These are phyloP conservation scores for Termitomyces sp. DNA, from an alignment of 768 basidiomycete species.

Conservation along the genomic window DNA sequence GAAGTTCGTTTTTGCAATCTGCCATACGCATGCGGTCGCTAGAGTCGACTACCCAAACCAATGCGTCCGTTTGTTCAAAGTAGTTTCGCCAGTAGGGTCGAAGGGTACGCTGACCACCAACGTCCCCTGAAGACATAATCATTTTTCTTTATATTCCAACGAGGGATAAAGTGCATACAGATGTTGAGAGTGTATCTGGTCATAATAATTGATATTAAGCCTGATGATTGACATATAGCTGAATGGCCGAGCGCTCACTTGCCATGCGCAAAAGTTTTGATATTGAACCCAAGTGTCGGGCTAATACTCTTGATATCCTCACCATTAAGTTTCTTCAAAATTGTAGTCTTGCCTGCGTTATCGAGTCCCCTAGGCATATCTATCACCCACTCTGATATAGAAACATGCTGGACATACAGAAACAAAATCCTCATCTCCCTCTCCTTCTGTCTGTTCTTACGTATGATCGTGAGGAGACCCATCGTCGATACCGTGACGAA, in stretches of 20 bases:
- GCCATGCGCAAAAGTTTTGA: conserved; percentile 91
- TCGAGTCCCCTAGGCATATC: conserved; percentile 73
- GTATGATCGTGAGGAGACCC: conserved; percentile 95
- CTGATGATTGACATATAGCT: neutral
- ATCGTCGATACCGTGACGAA: too few relatives aligned
- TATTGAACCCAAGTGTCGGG: conserved; percentile 97
- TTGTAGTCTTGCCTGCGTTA: conserved; percentile 98
- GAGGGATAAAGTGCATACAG: conserved; percentile 40
- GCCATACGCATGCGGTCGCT: conserved; percentile 84
- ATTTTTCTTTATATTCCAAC: neutral
- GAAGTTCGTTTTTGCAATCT: conserved; percentile 87
- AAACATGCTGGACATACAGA: conserved; percentile 36
- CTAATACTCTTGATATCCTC: conserved; percentile 87
- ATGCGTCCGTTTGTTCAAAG: conserved; percentile 96
- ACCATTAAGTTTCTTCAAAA: conserved; percentile 88
- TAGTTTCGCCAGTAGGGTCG: conserved; percentile 99
- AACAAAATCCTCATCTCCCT: conserved; percentile 96
- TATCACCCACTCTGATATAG: conserved; percentile 7
- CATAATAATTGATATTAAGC: neutral
- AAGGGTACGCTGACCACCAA: conserved; percentile 93
- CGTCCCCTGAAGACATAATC: conserved; percentile 74
- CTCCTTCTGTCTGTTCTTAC: conserved; percentile 94
- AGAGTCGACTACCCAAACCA: conserved; percentile 99
- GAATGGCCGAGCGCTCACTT: conserved; percentile 44
- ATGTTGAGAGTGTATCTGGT: conserved; percentile 74